phyloP scores from a whole-genome alignment of 1,284 basidiomycete species.

The Caloboletus inedulis region DNA sequence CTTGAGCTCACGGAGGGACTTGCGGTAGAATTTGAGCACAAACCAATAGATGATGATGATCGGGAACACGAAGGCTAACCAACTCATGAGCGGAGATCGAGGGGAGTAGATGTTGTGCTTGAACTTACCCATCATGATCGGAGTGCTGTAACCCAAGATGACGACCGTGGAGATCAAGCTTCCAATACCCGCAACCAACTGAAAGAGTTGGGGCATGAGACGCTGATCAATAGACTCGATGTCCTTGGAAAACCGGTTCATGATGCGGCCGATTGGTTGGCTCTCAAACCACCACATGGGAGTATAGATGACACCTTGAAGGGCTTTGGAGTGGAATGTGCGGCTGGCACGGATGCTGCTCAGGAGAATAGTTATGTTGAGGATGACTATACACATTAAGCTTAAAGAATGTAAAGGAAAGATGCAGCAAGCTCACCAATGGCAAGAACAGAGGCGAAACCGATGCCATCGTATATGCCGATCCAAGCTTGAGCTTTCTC shows the following conservation, averaged over 20 bases:
- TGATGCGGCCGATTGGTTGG: slow-evolving; percentile 46
- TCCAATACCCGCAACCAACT: slow-evolving; percentile 31
- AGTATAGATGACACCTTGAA: slow-evolving; percentile 40
- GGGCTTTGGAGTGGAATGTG: slow-evolving; percentile 39
- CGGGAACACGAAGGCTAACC: slow-evolving; percentile 24
- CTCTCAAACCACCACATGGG: slow-evolving; percentile 44
- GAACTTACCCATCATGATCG: slow-evolving; percentile 30
- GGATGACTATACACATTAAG: slow-evolving; percentile 17
- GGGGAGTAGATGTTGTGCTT: neutral
- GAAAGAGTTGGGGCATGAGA: slow-evolving; percentile 28
- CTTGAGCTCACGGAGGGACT: slow-evolving; percentile 32
- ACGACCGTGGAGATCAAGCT: slow-evolving; percentile 24
- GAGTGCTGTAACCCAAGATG: slow-evolving; percentile 27
- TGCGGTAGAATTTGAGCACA: slow-evolving; percentile 32
- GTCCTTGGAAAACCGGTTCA: slow-evolving; percentile 48
- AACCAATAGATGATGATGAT: slow-evolving; percentile 24
- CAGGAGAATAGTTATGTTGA: slow-evolving; percentile 33
- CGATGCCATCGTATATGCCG: slow-evolving; percentile 31
- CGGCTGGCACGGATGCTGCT: slow-evolving; percentile 43
- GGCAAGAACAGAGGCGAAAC: slow-evolving; percentile 37
- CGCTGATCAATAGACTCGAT: slow-evolving; percentile 36
- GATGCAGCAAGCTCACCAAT: slow-evolving; percentile 26
- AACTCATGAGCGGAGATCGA: neutral
- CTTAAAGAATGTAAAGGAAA: slow-evolving; percentile 11
- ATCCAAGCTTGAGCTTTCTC: slow-evolving; percentile 27